Evolutionary conservation across 1,284 basidiomycete species (phyloP).

Genomic region (Volvariella volvacea): DNA sequence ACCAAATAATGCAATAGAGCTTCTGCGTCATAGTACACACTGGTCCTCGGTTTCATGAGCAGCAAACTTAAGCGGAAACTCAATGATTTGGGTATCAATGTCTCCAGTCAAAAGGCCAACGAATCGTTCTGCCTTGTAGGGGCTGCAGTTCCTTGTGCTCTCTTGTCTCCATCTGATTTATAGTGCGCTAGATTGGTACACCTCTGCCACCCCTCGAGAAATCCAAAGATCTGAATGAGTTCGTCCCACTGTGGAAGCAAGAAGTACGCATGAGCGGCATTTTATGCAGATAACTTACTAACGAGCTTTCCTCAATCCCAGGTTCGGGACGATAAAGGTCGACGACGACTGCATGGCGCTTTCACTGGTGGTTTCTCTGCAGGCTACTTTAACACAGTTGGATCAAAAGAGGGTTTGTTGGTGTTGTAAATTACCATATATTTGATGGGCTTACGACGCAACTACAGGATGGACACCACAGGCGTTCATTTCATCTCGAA

Average conservation of each 20-base stretch:
- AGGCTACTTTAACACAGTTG: conserved; percentile 95
- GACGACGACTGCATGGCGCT: conserved; percentile 89
- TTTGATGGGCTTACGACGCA: neutral
- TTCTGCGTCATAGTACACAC: neutral
- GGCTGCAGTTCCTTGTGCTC: conserved; percentile 8
- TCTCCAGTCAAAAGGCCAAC: conserved; percentile 60
- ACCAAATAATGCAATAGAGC: neutral
- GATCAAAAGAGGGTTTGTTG: conserved; percentile 85
- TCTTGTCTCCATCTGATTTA: conserved; percentile 3
- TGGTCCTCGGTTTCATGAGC: conserved; percentile 7
- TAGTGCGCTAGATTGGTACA: conserved; percentile 69
- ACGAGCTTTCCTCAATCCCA: conserved; percentile 20
- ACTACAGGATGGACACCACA: conserved; percentile 85
- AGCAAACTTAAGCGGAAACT: conserved; percentile 73
- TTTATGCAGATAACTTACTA: conserved; percentile 3
- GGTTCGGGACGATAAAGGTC: conserved; percentile 92
- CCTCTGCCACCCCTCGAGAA: conserved; percentile 87
- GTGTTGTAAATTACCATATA: neutral
- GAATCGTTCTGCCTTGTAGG: conserved; percentile 85
- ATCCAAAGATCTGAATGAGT: conserved; percentile 85
- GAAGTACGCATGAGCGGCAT: conserved; percentile 53
- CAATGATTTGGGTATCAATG: conserved; percentile 72
- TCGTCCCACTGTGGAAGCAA: conserved; percentile 96
- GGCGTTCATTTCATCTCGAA: conserved; percentile 84
- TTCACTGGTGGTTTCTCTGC: conserved; percentile 98